Conservation (phyloP, 2,329 filamentous ascomycete species). For the Aspergillus japonicus region DNA sequence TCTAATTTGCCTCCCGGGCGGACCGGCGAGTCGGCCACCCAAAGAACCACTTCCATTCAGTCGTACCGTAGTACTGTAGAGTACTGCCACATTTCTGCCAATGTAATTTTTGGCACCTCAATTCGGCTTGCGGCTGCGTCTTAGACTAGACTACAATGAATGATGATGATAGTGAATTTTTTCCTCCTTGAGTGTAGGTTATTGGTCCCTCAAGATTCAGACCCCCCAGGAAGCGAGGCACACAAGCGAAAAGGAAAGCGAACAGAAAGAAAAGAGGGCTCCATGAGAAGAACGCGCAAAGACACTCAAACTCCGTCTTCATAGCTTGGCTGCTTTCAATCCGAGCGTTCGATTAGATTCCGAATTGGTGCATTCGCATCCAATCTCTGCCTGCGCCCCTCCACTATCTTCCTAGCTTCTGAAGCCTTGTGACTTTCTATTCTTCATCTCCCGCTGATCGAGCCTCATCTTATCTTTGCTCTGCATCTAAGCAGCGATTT, state of each 20-base stretch:
- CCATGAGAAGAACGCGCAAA: not conserved
- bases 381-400: not conserved
- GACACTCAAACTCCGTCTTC: not conserved
- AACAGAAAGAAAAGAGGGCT: no score
- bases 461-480: not conserved
- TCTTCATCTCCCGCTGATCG: not conserved
- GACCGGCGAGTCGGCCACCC: constrained; percentile 24
- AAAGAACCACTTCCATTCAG: constrained; percentile 12
- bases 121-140: not conserved
- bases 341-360: not conserved
- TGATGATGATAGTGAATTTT: not conserved
- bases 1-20: constrained; percentile 24
- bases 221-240: not conserved
- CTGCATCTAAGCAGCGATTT: not conserved
- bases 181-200: not conserved
- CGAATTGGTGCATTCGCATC: not conserved
- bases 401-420: not conserved
- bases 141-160: not conserved
- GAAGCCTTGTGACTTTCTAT: not conserved
- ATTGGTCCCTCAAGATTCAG: not conserved
- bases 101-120: not conserved
- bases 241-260: not conserved
- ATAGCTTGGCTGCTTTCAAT: not conserved
- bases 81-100: not conserved
- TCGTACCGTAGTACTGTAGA: not conserved